These are phyloP conservation scores for Penicillium odoratum DNA, from an alignment of 495 filamentous ascomycete genomes.

Conservation along the genomic window DNA sequence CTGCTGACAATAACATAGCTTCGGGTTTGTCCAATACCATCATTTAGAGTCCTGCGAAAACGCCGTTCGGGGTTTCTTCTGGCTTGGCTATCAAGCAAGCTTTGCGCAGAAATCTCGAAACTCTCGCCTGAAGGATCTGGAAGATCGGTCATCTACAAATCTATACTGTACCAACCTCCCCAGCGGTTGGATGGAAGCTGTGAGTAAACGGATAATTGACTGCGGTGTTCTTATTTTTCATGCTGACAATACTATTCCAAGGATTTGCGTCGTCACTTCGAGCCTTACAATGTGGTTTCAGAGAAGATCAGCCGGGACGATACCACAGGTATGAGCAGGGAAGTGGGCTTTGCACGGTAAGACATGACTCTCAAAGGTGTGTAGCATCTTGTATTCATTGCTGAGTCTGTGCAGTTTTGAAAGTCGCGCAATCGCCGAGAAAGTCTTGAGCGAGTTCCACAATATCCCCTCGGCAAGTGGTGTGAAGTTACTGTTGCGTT, in stretches of 20 bases:
- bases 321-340: slow-evolving; percentile 81
- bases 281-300: slow-evolving; percentile 79
- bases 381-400: background rate
- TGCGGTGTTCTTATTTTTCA: background rate
- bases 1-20: slow-evolving; percentile 52
- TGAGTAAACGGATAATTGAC: slow-evolving; percentile 37
- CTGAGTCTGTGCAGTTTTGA: slow-evolving; percentile 65
- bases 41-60: slow-evolving; percentile 85
- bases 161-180: slow-evolving; percentile 97
- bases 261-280: slow-evolving; percentile 56
- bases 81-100: slow-evolving; percentile 91
- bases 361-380: slow-evolving; percentile 9
- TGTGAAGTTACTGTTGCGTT: slow-evolving; percentile 86
- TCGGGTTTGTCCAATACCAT: slow-evolving; percentile 93
- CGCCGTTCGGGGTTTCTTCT: slow-evolving; percentile 94
- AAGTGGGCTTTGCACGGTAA: slow-evolving; percentile 96
- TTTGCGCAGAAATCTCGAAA: slow-evolving; percentile 99
- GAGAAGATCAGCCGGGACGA: slow-evolving; percentile 90
- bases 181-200: slow-evolving; percentile 82
- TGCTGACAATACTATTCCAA: slow-evolving; percentile 20
- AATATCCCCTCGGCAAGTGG: slow-evolving; percentile 64
- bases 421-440: slow-evolving; percentile 80
- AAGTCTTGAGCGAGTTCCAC: slow-evolving; percentile 81
- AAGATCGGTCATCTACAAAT: slow-evolving; percentile 85
- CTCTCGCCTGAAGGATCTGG: slow-evolving; percentile 87